A percentile compares a stretch with the other conserved stretches of the same genome.
phyloP scores from a whole-genome alignment of 352 stramenopile genomes.

The Phytopythium cucurbitacearum region DNA sequence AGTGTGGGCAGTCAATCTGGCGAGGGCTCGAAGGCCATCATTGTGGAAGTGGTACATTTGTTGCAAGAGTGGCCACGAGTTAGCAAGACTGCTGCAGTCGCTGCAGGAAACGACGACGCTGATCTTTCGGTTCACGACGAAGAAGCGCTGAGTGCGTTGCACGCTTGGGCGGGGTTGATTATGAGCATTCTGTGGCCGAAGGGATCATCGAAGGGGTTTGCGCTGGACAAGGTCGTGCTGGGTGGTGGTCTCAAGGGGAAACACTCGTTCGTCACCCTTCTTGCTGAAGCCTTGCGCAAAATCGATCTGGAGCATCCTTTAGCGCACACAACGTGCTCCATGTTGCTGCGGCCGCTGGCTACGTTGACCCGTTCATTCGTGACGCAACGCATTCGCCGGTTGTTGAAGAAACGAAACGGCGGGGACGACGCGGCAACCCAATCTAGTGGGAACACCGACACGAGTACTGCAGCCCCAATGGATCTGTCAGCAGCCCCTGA shows the following conservation, averaged over 20 bases:
- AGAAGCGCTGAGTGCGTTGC: conserved; percentile 62
- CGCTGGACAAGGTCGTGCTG: conserved; percentile 77
- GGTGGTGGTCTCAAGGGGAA: conserved; percentile 63
- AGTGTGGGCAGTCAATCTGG: conserved; percentile 62
- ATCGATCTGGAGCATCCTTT: conserved; percentile 75
- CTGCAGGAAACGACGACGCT: conserved; percentile 9
- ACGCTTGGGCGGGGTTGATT: conserved; percentile 80
- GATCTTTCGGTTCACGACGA: conserved; percentile 62
- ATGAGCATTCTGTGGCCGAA: conserved; percentile 88
- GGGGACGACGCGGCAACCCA: neutral
- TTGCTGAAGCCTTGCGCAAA: conserved; percentile 75
- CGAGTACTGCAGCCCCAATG: neutral
- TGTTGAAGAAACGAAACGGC: conserved; percentile 57
- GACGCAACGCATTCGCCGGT: conserved; percentile 56
- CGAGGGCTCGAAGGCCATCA: conserved; percentile 73
- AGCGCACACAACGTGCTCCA: conserved; percentile 67
- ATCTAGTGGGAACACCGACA: neutral
- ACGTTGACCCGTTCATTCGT: conserved; percentile 81
- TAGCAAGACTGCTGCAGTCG: conserved; percentile 1
- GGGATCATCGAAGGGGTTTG: conserved; percentile 67
- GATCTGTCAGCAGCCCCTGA: neutral
- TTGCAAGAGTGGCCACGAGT: conserved; percentile 57
- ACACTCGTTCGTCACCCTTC: conserved; percentile 69
- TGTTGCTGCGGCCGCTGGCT: conserved; percentile 76
- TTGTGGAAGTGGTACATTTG: conserved; percentile 67